Base-by-base conservation (phyloP, 257 asterid species). In the Voacanga thouarsii region DNA sequence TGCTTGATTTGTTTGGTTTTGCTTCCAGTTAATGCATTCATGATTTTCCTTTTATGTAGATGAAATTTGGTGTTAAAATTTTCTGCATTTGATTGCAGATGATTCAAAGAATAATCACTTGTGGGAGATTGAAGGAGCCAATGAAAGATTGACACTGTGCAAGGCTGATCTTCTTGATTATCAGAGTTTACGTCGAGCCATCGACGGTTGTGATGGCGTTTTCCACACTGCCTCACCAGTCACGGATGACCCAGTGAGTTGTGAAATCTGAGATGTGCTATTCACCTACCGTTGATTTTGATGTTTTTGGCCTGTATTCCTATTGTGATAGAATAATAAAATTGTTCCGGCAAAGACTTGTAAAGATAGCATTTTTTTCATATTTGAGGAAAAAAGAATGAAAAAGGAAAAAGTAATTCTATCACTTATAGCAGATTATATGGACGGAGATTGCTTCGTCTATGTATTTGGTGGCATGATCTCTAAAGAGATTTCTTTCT, bases 171-270 rank as follows among this genome's bases (percentile, higher is more conserved):
- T 95, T 53, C 89, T 90, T 80, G 97, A 90, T 81, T 91, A 91
- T 26, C 88, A 86, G 79, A 90, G 96, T 65, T 84, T 95, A 72
- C 84, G 83, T 28, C 90, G 84, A 67, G 98, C 98, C 59, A 95
- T 95, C 83, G 81, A 86, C 57, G 97, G 97, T 68, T 93, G 99
- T 83, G 96, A 90, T 77, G 99, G 99, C 6, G 97, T 95, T 81
- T 93, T 95, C 89, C 99, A 95, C 86, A 95, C 97, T 23, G 99
- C 99, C 8, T 95, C 98, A 37, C 99, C 99, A 0, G 97, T 95
- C 43, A 93, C 97, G 0, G 88, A 86, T 84, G 98, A 93, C 84
- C 98, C 98, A 0, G 99, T 93, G 80, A 79, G 96, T 79, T 28
- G 0, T 0, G 0, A 4, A 64, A 28, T 23, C 39, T 24, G 2